Conservation (phyloP, 2,329 filamentous ascomycete genomes). For the Knoxdaviesia proteae region DNA sequence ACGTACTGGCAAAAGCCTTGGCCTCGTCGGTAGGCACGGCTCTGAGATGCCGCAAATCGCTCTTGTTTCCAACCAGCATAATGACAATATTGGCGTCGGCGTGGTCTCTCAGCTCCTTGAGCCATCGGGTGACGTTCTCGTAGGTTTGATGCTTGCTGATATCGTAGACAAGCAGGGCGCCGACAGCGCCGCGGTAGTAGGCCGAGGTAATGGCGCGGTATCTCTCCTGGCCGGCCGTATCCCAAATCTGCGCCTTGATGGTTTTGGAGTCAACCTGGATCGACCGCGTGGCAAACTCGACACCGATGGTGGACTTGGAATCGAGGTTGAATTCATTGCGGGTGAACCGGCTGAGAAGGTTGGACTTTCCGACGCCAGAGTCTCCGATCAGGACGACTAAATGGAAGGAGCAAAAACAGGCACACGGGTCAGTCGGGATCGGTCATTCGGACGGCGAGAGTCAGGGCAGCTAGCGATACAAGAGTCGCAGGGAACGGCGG, state of each 20-base stretch:
- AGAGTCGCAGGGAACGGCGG: no score
- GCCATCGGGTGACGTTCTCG: slow-evolving; percentile 95
- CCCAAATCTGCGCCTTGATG: slow-evolving; percentile 99
- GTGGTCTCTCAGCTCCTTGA: slow-evolving; percentile 96
- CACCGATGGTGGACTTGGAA: slow-evolving; percentile 98
- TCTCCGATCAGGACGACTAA: slow-evolving; percentile 96
- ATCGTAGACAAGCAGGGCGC: slow-evolving; percentile 94
- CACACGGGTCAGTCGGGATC: no score
- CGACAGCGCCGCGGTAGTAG: slow-evolving; percentile 95
- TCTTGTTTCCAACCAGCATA: slow-evolving; percentile 99
- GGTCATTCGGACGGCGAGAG: no score
- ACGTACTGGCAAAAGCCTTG: slow-evolving; percentile 85
- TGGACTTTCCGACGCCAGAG: slow-evolving; percentile 98
- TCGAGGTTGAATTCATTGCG: slow-evolving; percentile 99
- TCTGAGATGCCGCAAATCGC: slow-evolving; percentile 94
- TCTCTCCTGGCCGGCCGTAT: slow-evolving; percentile 95
- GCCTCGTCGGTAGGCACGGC: slow-evolving; percentile 96
- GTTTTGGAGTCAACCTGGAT: slow-evolving; percentile 99
- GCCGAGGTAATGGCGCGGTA: slow-evolving; percentile 98
- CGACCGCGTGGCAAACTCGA: slow-evolving; percentile 95
- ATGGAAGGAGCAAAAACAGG: no score
- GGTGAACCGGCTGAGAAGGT: slow-evolving; percentile 97
- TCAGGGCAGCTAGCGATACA: no score
- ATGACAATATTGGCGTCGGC: slow-evolving; percentile 98
- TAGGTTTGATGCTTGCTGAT: slow-evolving; percentile 99